Base-by-base conservation (phyloP, 1,284 basidiomycete species). In the Cryptococcus sp. region DNA sequence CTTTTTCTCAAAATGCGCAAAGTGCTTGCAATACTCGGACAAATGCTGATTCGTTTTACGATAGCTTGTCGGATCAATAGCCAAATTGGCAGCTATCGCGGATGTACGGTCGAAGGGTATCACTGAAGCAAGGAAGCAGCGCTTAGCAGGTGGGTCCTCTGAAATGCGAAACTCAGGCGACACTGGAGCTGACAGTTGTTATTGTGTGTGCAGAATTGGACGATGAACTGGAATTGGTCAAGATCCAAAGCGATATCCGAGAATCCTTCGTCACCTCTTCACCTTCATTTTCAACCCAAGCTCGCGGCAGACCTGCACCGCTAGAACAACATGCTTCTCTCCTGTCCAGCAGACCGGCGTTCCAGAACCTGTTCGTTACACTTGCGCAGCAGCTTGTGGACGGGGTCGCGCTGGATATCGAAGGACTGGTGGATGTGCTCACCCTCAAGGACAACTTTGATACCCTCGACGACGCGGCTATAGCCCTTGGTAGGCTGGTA, bases 41-140 rank as follows among this genome's bases (percentile, higher is more conserved):
- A 8, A 10, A 10, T 35, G 45, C 20, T 44, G 25, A n/a, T 54
- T 19, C 46, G 35, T 51, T 17, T 46, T 27, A 56, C 56, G 27
- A 35, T 71, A 96, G 91, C 81, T 95, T 50, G 88, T 93, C 83
- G 84, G 95, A 55, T 94, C 92, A 70, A 85, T 99, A 31, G 89
- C 89, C 46, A 98, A 98, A 79, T 84, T 99, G 6, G 83, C 89
- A 0, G 86, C 90, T 58, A 82, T 97, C 8, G 89, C 90, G 7
- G 85, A 89, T 59, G 73, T 88, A 59, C 86, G 88, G 44, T 46
- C 66, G 10, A 66, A 76, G 19, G 71, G 69, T 16, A 57, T 60
- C 11, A 54, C 55, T 1, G 48, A 50, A 5, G 46, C 47, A 13
- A 60, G 62, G 6, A 62, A 61, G 42, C 51, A 64, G 31, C 55